These are phyloP conservation scores for Magnolia kwangsiensis DNA, from an alignment of 164 flowering plant species.

Conservation along the genomic window DNA sequence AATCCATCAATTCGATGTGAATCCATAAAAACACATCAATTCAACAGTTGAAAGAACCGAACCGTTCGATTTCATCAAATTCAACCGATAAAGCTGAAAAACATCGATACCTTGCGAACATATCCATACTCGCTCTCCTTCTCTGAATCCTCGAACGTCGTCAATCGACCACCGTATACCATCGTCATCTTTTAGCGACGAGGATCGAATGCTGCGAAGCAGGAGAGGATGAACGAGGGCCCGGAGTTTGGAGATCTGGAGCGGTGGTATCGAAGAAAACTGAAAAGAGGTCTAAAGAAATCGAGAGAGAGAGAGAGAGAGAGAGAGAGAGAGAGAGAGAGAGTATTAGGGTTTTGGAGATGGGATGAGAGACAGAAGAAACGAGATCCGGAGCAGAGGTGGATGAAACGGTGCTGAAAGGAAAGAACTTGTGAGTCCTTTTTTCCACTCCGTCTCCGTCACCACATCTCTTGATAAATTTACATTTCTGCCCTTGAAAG, in stretches of 20 bases:
- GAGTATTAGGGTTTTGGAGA: background rate
- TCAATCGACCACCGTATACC: slow-evolving; percentile 44
- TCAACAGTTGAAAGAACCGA: background rate
- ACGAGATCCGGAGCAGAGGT: background rate
- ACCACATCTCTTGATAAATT: background rate
- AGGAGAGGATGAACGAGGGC: background rate
- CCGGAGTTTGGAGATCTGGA: background rate
- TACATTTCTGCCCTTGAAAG: background rate
- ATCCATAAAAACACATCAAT: background rate
- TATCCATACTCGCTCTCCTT: slow-evolving; percentile 86
- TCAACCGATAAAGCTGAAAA: background rate
- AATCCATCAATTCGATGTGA: background rate
- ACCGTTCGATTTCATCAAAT: background rate
- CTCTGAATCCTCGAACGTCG: slow-evolving; percentile 93
- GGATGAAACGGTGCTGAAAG: background rate
- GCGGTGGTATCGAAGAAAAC: background rate
- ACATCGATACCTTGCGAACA: slow-evolving; percentile 15
- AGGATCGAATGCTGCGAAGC: background rate
- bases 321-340: background rate
- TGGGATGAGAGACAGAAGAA: background rate
- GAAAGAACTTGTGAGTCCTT: background rate
- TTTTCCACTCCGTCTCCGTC: background rate
- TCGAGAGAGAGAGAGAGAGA: background rate
- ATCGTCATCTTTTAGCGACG: slow-evolving; percentile 8
- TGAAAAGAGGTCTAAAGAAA: background rate